Evolutionary conservation across 768 basidiomycete genomes (phyloP).

Genomic region (Hericium rajendrae): DNA sequence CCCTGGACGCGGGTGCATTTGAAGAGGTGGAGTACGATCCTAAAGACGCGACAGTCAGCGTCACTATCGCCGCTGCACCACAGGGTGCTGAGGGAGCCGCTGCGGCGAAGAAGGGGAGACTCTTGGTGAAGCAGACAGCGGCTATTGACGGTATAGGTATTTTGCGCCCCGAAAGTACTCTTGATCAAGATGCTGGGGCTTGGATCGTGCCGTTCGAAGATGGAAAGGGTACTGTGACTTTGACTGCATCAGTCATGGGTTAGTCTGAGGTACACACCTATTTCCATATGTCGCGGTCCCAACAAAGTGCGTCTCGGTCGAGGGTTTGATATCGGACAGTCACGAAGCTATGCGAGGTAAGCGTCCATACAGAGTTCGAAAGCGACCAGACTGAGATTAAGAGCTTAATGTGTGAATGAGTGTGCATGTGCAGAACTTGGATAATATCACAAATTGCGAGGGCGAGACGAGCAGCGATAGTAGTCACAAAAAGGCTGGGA

Average conservation of each 20-base stretch:
- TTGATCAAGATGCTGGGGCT: background rate
- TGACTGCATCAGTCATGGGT: background rate
- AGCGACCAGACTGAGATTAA: no score
- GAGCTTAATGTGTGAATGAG: background rate
- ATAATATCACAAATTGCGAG: background rate
- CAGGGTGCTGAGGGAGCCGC: background rate
- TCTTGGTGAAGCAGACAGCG: background rate
- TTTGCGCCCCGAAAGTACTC: background rate
- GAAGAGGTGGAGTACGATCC: slow-evolving; percentile 30
- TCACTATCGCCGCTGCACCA: background rate
- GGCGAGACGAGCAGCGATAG: background rate
- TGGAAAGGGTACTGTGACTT: background rate
- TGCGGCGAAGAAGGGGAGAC: background rate
- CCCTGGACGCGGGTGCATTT: slow-evolving; percentile 45
- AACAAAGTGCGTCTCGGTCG: no score
- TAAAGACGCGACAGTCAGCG: no score
- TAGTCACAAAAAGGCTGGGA: background rate
- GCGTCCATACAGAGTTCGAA: no score
- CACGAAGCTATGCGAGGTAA: no score
- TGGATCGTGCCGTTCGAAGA: background rate
- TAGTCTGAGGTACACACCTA: no score
- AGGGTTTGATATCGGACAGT: no score
- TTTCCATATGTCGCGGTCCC: no score
- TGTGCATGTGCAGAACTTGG: background rate
- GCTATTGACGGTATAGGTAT: background rate